phyloP scores from a whole-genome alignment of 192 early-diverging fungal species.

The Chytriomyces sp. region DNA sequence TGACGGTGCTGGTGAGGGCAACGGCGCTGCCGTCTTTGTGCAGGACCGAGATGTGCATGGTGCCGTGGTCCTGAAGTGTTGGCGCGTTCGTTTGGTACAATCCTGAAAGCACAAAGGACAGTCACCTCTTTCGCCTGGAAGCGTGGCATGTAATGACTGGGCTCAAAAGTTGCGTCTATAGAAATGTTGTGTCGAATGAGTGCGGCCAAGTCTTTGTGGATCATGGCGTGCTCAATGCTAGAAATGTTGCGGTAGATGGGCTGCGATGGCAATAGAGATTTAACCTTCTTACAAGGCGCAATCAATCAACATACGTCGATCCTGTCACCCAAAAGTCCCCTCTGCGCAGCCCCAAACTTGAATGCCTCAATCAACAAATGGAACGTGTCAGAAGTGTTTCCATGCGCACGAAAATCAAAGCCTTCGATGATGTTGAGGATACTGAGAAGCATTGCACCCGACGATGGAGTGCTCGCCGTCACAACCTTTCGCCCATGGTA shows the following conservation, averaged over 20 bases:
- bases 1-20: constrained; percentile 84
- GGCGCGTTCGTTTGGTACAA: too few relatives aligned
- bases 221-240: constrained; percentile 60
- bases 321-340: constrained; percentile 82
- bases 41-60: constrained; percentile 86
- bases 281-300: neutral
- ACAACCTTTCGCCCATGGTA: constrained; percentile 80
- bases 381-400: constrained; percentile 63
- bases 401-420: constrained; percentile 65
- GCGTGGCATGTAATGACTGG: constrained; percentile 76
- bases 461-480: constrained; percentile 74
- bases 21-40: constrained; percentile 74
- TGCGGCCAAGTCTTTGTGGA: constrained; percentile 69
- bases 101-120: too few relatives aligned
- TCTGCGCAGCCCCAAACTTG: constrained; percentile 83
- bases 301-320: constrained; percentile 31
- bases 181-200: constrained; percentile 72
- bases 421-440: constrained; percentile 88
- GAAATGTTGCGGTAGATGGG: constrained; percentile 57
- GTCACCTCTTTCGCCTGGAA: constrained; percentile 74
- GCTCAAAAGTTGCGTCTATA: constrained; percentile 67
- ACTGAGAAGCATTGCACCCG: constrained; percentile 80
- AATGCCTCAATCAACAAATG: constrained; percentile 87
- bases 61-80: constrained; percentile 87
- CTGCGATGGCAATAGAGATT: constrained; percentile 18